Conservation (phyloP, 805 yeast genomes). For the Torulaspora quercuum region DNA sequence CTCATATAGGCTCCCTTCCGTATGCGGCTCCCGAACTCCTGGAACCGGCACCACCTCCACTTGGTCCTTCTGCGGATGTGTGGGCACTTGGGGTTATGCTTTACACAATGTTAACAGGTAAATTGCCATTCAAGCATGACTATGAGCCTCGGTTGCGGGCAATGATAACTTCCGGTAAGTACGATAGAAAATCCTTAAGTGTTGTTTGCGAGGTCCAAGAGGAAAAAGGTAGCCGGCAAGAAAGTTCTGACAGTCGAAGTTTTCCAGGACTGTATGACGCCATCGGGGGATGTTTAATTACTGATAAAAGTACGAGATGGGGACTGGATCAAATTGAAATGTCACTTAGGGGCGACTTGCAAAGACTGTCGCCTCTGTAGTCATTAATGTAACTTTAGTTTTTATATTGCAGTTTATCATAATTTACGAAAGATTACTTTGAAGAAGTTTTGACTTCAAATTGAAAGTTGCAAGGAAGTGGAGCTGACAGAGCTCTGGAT, state of each 20-base stretch:
- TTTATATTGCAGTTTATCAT: conserved; percentile 2
- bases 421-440: background rate
- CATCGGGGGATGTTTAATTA: conserved; percentile 52
- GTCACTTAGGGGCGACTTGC: conserved; percentile 12
- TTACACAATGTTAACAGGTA: conserved; percentile 69
- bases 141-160: conserved; percentile 76
- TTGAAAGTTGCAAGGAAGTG: no score
- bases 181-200: conserved; percentile 46
- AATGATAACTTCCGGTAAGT: conserved; percentile 65
- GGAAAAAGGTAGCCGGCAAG: conserved; percentile 6
- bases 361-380: conserved; percentile 3
- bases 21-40: conserved; percentile 89
- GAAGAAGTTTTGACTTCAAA: background rate
- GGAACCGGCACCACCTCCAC: conserved; percentile 55
- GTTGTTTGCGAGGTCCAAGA: conserved; percentile 37
- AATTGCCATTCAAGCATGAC: conserved; percentile 78
- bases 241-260: conserved; percentile 26
- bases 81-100: conserved; percentile 88
- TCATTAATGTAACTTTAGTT: conserved; percentile 7
- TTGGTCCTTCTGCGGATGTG: conserved; percentile 68
- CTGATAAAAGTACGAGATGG: conserved; percentile 51
- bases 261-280: conserved; percentile 33
- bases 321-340: conserved; percentile 41
- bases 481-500: no score
- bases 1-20: conserved; percentile 84